Percentiles rank a stretch among this genome's conserved stretches.
These are phyloP conservation scores for Yamadazyma sp. DNA, from an alignment of 1,139 yeast genomes.

Conservation along the genomic window DNA sequence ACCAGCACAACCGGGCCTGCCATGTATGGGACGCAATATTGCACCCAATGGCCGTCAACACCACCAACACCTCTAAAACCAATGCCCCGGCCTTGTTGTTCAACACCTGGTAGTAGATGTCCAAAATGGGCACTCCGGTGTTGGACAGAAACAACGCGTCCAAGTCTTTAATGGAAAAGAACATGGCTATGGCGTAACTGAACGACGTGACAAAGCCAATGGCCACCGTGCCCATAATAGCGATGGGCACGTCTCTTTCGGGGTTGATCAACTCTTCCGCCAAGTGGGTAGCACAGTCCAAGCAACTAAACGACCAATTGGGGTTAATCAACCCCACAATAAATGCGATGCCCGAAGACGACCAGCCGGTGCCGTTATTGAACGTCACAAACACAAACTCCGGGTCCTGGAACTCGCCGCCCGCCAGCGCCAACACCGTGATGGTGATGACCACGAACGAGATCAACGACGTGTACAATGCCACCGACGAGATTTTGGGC, in stretches of 20 bases:
- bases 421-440: slow-evolving; percentile 47
- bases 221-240: slow-evolving; percentile 64
- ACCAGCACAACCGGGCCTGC: slow-evolving; percentile 78
- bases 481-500: slow-evolving; percentile 51
- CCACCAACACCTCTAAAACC: slow-evolving; percentile 55
- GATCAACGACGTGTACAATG: slow-evolving; percentile 53
- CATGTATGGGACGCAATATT: slow-evolving; percentile 72
- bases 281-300: slow-evolving; percentile 70
- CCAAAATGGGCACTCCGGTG: slow-evolving; percentile 64
- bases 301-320: slow-evolving; percentile 68
- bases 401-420: slow-evolving; percentile 54
- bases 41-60: slow-evolving; percentile 68
- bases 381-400: slow-evolving; percentile 61
- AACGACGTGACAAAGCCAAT: slow-evolving; percentile 66
- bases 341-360: slow-evolving; percentile 57
- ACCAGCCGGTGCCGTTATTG: slow-evolving; percentile 68
- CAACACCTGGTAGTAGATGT: slow-evolving; percentile 60
- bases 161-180: slow-evolving; percentile 56
- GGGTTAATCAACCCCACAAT: slow-evolving; percentile 68
- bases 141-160: slow-evolving; percentile 43
- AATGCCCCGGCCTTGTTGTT: slow-evolving; percentile 57
- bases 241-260: slow-evolving; percentile 59
- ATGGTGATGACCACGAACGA: slow-evolving; percentile 57
- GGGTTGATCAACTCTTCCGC: slow-evolving; percentile 65
- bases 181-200: slow-evolving; percentile 60